Evolutionary conservation across 768 basidiomycete genomes (phyloP).

Genomic region (Hygrocybe punicea): DNA sequence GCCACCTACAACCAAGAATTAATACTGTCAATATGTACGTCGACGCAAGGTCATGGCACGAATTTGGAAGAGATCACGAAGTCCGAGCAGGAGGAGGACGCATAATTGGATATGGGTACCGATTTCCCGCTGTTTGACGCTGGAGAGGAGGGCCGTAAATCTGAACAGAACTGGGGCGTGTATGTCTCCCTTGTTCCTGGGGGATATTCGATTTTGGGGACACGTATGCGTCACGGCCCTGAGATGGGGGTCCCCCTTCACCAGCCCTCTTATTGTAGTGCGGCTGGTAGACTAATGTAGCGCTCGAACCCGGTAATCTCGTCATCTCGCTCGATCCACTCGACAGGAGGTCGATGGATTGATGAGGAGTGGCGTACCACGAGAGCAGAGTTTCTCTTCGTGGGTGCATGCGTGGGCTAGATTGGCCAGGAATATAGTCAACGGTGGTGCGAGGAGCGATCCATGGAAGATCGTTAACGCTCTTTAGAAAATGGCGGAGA

Average conservation of each 20-base stretch:
- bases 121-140: background rate
- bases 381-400: background rate
- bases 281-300: background rate
- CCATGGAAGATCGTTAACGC: constrained; percentile 46
- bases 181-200: background rate
- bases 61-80: background rate
- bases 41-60: no score
- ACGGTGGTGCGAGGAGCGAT: constrained; percentile 41
- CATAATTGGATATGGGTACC: background rate
- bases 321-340: constrained; percentile 1
- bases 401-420: constrained; percentile 12
- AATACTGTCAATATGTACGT: no score
- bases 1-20: no score
- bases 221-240: background rate
- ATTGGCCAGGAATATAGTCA: constrained; percentile 42
- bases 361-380: constrained; percentile 5
- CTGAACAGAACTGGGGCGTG: background rate
- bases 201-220: background rate
- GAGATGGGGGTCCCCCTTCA: background rate
- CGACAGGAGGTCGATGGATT: constrained; percentile 6
- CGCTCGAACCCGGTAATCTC: background rate
- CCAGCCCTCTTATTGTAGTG: background rate
- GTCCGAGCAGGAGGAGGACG: background rate
- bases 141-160: background rate
- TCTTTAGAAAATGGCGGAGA: constrained; percentile 32